Percentiles rank a stretch among this genome's conserved stretches.
These are phyloP conservation scores for Heteromeles arbutifolia DNA, from an alignment of 306 rosid species.

Conservation along the genomic window DNA sequence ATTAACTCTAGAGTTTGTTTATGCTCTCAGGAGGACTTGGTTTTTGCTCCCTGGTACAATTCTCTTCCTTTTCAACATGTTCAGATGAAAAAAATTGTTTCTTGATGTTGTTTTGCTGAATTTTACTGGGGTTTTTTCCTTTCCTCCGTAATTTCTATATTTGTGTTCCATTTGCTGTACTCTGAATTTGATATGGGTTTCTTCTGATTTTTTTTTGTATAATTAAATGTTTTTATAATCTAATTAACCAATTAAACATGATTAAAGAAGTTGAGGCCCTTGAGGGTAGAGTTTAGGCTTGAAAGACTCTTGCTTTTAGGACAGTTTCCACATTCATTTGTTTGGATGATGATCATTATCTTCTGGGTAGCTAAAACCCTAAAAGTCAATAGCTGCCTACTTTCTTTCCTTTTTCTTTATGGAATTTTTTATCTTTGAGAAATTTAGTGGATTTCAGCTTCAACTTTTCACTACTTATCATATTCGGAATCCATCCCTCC, in stretches of 20 bases:
- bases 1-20: conserved; percentile 9
- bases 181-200: not conserved
- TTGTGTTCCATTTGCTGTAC: not conserved
- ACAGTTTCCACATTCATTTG: not conserved
- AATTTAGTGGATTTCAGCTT: conserved; percentile 6
- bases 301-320: conserved; percentile 1
- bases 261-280: not conserved
- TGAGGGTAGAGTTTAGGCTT: not conserved
- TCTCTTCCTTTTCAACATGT: conserved; percentile 18
- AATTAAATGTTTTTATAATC: not conserved
- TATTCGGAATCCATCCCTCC: conserved; percentile 13
- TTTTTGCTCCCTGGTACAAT: not conserved
- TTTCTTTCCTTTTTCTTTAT: not conserved
- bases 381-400: conserved; percentile 11
- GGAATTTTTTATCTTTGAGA: not conserved
- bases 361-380: not conserved
- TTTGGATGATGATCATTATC: conserved; percentile 20
- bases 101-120: conserved; percentile 14
- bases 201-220: not conserved
- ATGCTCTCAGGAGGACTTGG: not conserved
- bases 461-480: conserved; percentile 2
- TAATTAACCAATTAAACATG: conserved; percentile 4
- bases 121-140: conserved; percentile 1
- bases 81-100: conserved; percentile 1
- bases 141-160: conserved; percentile 7